A percentile compares a stretch with the other conserved stretches of the same genome.
Conservation (phyloP, 371 early-diverging fungal species). For the Rhizopus delemar region DNA sequence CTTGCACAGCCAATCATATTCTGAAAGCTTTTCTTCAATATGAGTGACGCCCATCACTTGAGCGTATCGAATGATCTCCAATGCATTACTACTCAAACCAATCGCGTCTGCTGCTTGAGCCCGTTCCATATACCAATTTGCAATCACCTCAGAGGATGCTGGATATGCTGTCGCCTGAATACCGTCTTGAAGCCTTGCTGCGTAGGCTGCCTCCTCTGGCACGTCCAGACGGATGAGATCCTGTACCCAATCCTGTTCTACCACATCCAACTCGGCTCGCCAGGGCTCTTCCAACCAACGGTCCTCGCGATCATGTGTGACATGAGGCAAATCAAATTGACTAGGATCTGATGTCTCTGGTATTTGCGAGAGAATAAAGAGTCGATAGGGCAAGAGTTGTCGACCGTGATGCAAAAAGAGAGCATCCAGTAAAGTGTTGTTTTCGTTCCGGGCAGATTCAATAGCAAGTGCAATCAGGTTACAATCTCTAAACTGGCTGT, state of each 20-base stretch:
- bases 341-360: conserved; percentile 63
- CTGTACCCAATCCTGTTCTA: conserved; percentile 25
- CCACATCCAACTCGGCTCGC: conserved; percentile 32
- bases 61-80: conserved; percentile 60
- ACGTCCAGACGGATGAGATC: conserved; percentile 17
- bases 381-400: conserved; percentile 60
- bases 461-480: conserved; percentile 65
- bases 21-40: conserved; percentile 47
- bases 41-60: conserved; percentile 51
- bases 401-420: conserved; percentile 66
- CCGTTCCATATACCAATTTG: conserved; percentile 64
- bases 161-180: conserved; percentile 47
- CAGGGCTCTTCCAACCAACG: conserved; percentile 40
- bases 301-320: conserved; percentile 38
- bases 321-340: conserved; percentile 48
- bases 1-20: conserved; percentile 63
- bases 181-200: conserved; percentile 25
- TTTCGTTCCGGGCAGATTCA: conserved; percentile 60
- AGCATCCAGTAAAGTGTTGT: conserved; percentile 58
- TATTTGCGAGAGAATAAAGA: conserved; percentile 64
- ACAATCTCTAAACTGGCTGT: conserved; percentile 63
- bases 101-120: conserved; percentile 57
- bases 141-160: conserved; percentile 42
- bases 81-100: conserved; percentile 57
- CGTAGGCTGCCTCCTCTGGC: conserved; percentile 22